Base-by-base conservation (phyloP, 441 rosid species). In the Pelargonium exstipulatum region DNA sequence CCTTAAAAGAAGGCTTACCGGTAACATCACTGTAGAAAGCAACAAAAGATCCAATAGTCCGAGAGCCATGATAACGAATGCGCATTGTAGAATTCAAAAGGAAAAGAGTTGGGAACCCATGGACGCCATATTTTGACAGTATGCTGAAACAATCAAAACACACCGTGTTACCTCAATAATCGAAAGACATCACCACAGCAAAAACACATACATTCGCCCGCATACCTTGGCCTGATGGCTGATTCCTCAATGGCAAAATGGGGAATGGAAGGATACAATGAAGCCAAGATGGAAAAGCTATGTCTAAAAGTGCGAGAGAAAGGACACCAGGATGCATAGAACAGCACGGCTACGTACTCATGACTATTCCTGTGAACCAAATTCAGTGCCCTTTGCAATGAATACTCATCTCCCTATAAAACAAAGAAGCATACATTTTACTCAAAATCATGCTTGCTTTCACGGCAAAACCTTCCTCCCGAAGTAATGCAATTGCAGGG, bases 311-410 rank as follows among this genome's bases (percentile, higher is more conserved):
- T 77, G 72, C 86, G 76, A 0, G 98, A 94, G 77, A 94, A 94
- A 32, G 96, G 97, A 82, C 98, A 94, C 96, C 98, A 91, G 1
- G 95, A 85, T 35, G 98, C 96, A 76, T 91, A 88, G 77, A 94
- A 94, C 60, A 94, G 90, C 82, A 91, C 82, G 42, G 97, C 95
- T 68, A 87, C 92, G 62, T 86, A 86, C 14, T 79, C 81, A 69
- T 80, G 78, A 60, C 80, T 77, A 66, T 82, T 79, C 83, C 75
- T 82, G 77, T 91, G 76, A 71, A 90, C 83, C 80, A 88, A 78
- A 78, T 73, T 86, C 80, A 91, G 68, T 10, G 85, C 95, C 70
- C 80, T 86, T 46, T 73, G 95, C 76, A 94, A 73, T 58, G 89
- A 84, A 74, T 78, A 79, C 71, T 88, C 99, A 74, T 87, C 95